A percentile compares a stretch with the other conserved stretches of the same genome.
phyloP scores from a whole-genome alignment of 192 early-diverging fungal genomes.

The Linnemannia schmuckeri region DNA sequence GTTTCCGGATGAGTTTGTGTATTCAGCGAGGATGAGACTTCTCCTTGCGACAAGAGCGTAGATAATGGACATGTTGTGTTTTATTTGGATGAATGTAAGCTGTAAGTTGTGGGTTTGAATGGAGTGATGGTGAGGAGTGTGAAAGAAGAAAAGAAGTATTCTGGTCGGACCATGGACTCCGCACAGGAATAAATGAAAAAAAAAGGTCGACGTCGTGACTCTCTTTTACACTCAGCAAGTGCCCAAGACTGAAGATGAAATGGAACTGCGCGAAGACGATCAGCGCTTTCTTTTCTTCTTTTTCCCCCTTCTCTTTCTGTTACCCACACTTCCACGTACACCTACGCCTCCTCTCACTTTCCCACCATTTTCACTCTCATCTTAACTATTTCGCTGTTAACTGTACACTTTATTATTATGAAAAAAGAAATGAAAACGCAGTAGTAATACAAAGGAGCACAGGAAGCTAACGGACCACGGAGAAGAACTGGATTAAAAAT shows the following conservation, averaged over 20 bases:
- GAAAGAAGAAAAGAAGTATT: not conserved
- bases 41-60: conserved; percentile 86
- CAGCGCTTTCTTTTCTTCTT: not conserved
- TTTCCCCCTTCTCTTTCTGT: not conserved
- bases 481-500: not conserved
- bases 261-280: not conserved
- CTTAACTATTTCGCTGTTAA: not conserved
- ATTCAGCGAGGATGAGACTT: conserved; percentile 82
- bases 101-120: not conserved
- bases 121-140: not conserved
- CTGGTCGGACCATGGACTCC: no score
- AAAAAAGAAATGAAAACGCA: not conserved
- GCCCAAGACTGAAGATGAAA: no score
- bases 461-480: not conserved
- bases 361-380: no score
- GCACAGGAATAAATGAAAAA: not conserved
- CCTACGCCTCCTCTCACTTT: not conserved
- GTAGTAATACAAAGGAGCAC: conserved; percentile 4
- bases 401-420: not conserved
- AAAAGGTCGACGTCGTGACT: not conserved
- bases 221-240: not conserved
- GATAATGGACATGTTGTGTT: conserved; percentile 74
- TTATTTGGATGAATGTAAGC: not conserved
- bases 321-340: not conserved
- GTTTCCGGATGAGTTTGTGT: conserved; percentile 85